Conservation (phyloP, 371 early-diverging fungal genomes). For the Nematocida homosporus region DNA sequence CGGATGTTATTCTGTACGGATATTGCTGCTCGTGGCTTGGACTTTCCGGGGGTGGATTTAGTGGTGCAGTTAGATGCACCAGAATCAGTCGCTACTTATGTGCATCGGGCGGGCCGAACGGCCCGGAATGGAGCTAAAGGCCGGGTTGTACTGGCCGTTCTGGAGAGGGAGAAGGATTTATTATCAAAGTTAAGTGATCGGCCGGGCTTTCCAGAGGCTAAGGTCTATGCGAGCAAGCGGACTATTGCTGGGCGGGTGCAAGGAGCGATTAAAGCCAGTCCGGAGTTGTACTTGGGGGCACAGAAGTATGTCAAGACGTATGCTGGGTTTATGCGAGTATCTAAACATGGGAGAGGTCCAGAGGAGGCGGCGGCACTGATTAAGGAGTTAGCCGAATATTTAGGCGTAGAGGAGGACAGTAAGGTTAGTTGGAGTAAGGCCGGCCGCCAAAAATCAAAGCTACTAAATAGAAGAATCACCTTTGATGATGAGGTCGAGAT, state of each 20-base stretch:
- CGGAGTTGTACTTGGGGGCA: conserved; percentile 33
- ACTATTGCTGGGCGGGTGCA: conserved; percentile 8
- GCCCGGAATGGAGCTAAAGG: conserved; percentile 51
- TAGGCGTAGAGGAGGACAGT: conserved; percentile 49
- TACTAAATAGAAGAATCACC: conserved; percentile 4
- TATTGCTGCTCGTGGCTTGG: conserved; percentile 82
- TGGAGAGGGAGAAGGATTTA: conserved; percentile 4
- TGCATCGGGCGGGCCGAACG: conserved; percentile 54
- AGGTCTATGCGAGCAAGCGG: not conserved
- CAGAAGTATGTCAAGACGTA: conserved; percentile 57
- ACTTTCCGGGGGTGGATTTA: conserved; percentile 66
- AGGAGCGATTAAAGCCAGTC: not conserved
- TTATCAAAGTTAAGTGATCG: not conserved
- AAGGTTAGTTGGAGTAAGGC: conserved; percentile 32
- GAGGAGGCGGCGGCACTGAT: not conserved
- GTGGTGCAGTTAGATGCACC: conserved; percentile 61
- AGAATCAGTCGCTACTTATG: conserved; percentile 72
- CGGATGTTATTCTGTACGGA: conserved; percentile 78
- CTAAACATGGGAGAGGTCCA: conserved; percentile 22
- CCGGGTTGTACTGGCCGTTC: conserved; percentile 71
- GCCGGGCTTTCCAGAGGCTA: conserved; percentile 16
- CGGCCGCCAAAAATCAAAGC: conserved; percentile 16
- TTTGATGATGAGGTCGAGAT: not conserved
- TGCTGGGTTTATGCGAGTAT: conserved; percentile 36
- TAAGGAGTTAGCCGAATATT: conserved; percentile 21